Evolutionary conservation across 164 flowering plant genomes (phyloP).

Genomic region (Berberis vulgaris): DNA sequence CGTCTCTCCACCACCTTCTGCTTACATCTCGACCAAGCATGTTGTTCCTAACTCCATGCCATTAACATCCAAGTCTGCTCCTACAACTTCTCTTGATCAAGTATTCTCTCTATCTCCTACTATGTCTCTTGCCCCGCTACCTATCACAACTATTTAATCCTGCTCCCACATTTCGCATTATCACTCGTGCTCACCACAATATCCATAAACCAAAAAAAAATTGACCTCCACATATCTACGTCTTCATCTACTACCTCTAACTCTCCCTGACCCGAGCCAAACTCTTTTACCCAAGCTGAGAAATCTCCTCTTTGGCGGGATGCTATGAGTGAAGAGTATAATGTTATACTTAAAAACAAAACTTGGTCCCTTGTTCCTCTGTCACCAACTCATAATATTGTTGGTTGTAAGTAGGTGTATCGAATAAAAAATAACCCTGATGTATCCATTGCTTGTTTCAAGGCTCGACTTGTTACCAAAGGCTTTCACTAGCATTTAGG

Average conservation of each 20-base stretch:
- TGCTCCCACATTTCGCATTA: not conserved
- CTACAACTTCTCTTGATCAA: too few species aligned
- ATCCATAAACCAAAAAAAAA: not conserved
- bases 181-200: not conserved
- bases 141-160: not conserved
- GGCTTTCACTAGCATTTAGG: conserved; percentile 6
- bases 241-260: not conserved
- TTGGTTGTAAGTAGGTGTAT: not conserved
- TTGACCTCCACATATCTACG: not conserved
- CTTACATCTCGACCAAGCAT: too few species aligned
- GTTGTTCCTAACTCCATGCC: too few species aligned
- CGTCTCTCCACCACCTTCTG: too few species aligned
- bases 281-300: not conserved
- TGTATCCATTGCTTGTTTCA: conserved; percentile 1
- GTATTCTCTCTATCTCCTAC: too few species aligned
- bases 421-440: not conserved
- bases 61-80: too few species aligned
- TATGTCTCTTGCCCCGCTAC: too few species aligned
- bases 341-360: not conserved
- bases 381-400: not conserved
- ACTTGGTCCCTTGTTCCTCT: not conserved
- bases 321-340: not conserved
- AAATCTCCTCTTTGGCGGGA: not conserved
- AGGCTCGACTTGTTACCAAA: conserved; percentile 9
- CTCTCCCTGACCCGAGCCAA: not conserved